Evolutionary conservation across 495 filamentous ascomycete genomes (phyloP).

Genomic region (Penicillium dipodomyicola): DNA sequence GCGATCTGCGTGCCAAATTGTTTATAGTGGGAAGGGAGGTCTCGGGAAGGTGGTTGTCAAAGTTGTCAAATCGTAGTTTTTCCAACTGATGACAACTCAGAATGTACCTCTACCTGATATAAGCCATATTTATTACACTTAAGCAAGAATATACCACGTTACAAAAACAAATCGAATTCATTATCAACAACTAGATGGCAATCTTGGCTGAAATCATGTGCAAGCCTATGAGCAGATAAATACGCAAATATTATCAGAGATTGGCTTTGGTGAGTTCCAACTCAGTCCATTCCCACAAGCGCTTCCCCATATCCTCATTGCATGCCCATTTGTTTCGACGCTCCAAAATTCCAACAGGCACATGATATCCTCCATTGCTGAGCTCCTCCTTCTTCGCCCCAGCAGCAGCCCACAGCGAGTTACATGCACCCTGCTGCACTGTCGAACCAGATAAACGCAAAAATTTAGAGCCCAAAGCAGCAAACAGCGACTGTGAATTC

Average conservation of each 20-base stretch:
- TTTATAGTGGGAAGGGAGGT: constrained; percentile 52
- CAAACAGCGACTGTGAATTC: constrained; percentile 10
- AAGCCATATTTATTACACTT: neutral
- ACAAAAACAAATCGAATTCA: neutral
- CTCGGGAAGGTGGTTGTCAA: constrained; percentile 55
- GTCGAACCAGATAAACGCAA: constrained; percentile 21
- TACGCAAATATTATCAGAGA: neutral
- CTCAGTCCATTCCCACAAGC: constrained; percentile 48
- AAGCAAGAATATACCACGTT: neutral
- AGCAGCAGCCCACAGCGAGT: constrained; percentile 44
- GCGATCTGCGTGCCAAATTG: constrained; percentile 43
- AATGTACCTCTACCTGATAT: constrained; percentile 1
- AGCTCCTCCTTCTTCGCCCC: constrained; percentile 33
- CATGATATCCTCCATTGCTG: constrained; percentile 36
- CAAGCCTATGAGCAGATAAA: neutral
- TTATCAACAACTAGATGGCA: neutral
- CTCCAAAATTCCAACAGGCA: constrained; percentile 37
- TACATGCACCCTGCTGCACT: constrained; percentile 33
- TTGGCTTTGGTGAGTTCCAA: constrained; percentile 23
- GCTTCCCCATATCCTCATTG: constrained; percentile 29
- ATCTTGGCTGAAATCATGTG: neutral
- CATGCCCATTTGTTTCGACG: constrained; percentile 24
- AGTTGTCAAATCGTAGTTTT: constrained; percentile 22
- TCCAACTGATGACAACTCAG: neutral
- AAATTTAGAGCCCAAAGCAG: constrained; percentile 12